These are phyloP conservation scores for Aspergillus avenaceus DNA, from an alignment of 495 filamentous ascomycete genomes.

Conservation along the genomic window DNA sequence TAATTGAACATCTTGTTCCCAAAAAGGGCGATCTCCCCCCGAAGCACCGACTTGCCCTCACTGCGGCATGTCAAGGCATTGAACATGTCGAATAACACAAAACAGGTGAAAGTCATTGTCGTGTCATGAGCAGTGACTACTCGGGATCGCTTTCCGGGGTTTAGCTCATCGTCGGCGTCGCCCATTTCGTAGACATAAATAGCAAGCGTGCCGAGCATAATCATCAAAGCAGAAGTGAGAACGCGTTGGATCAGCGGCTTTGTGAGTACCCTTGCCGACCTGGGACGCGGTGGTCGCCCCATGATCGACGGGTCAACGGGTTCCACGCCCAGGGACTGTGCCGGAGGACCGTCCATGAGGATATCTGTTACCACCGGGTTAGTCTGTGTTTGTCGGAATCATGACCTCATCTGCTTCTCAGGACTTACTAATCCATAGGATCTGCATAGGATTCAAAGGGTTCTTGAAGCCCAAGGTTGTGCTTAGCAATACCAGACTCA, in stretches of 20 bases:
- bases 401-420: no score
- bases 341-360: conserved; percentile 97
- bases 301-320: conserved; percentile 93
- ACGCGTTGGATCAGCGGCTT: conserved; percentile 76
- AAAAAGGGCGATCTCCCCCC: conserved; percentile 77
- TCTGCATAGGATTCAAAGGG: conserved; percentile 97
- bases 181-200: conserved; percentile 91
- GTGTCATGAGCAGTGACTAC: conserved; percentile 88
- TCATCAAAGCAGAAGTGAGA: conserved; percentile 79
- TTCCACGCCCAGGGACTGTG: conserved; percentile 95
- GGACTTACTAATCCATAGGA: conserved; percentile 98
- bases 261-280: conserved; percentile 82
- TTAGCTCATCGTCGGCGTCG: conserved; percentile 42
- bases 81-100: conserved; percentile 99
- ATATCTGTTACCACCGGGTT: conserved; percentile 60
- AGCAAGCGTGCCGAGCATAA: conserved; percentile 86
- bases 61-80: conserved; percentile 92
- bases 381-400: not conserved
- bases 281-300: conserved; percentile 81
- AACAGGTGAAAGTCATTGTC: conserved; percentile 98
- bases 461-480: conserved; percentile 90
- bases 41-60: conserved; percentile 81
- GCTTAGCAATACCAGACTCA: conserved; percentile 86
- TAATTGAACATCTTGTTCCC: conserved; percentile 94
- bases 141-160: conserved; percentile 42